Base-by-base conservation (phyloP, 2,329 filamentous ascomycete species). In the Apiospora koreana region DNA sequence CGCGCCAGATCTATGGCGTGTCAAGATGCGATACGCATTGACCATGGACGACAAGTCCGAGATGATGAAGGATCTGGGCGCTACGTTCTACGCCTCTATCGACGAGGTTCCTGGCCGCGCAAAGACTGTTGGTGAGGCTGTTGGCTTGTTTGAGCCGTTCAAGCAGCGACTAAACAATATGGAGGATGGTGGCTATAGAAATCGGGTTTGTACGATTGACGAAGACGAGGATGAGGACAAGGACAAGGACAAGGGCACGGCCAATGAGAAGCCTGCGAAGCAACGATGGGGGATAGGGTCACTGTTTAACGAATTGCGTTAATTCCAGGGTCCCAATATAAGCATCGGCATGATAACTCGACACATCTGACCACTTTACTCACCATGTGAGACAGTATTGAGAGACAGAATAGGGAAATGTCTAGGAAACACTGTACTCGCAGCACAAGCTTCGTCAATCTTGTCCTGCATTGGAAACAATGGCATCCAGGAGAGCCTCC, bases 141-240 rank as follows among this genome's bases (percentile, higher is more conserved):
- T 64, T 64, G 38, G 54, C 54, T 64, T 64, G 54, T 64, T 64
- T 64, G 54, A 64, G 54, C 54, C 54, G 54, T 64, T 64, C 54
- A 64, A 64, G 54, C 28, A 64, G 54, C 35, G 35, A 35, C 8
- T 35, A 8, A 35, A 8, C 8, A 35, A 35, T 35, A 35, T 35
- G 35, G 35, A 35, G 35, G 35, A 35, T 35, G 35, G 8, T 35
- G 8, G 35, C 35, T 35, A 35, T 35, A 35, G 35, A 35, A 35
- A 35, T 35, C 35, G 35, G 35, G 3, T 35, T 8, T 35, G 35
- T 35, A 35, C 35, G 35, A 35, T 35, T 35, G 35, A 35, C 35
- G 35, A 35, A 35, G 35, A 8, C 35, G 35, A 35, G 35, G 35
- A 35, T 35, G 35, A 35, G 35, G 35, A 35, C 54, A 23, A 64